A percentile compares a stretch with the other conserved stretches of the same genome.
These are phyloP conservation scores for Globisporangium viniferum DNA, from an alignment of 352 stramenopile genomes.

Conservation along the genomic window DNA sequence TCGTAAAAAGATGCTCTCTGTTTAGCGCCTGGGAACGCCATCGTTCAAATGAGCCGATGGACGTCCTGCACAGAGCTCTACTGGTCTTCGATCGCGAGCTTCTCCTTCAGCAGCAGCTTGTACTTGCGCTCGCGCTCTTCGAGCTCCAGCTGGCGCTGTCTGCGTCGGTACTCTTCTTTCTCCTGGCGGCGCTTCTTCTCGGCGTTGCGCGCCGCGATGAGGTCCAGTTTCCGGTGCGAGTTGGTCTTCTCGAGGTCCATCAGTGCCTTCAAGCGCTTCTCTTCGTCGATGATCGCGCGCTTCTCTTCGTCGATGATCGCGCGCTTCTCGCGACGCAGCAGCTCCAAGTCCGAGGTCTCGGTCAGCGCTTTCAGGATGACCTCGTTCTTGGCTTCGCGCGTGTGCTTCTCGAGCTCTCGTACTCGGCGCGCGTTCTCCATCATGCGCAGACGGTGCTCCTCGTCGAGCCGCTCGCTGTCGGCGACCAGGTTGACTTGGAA, in stretches of 20 bases:
- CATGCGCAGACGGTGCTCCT: conserved; percentile 83
- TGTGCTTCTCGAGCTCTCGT: conserved; percentile 66
- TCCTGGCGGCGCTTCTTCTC: conserved; percentile 89
- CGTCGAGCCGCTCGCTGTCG: conserved; percentile 92
- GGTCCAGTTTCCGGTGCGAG: conserved; percentile 88
- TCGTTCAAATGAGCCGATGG: background rate
- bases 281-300: conserved; percentile 93
- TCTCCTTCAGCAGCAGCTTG: conserved; percentile 77
- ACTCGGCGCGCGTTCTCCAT: conserved; percentile 66
- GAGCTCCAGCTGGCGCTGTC: conserved; percentile 62
- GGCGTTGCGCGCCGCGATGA: conserved; percentile 86
- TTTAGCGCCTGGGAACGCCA: background rate
- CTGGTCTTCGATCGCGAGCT: conserved; percentile 61
- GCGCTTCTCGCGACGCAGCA: conserved; percentile 90
- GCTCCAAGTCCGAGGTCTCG: conserved; percentile 89
- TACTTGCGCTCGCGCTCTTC: conserved; percentile 62
- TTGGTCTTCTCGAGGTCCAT: conserved; percentile 94
- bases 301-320: conserved; percentile 96
- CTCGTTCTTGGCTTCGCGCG: conserved; percentile 89
- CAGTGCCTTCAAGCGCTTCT: conserved; percentile 91
- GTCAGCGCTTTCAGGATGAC: conserved; percentile 91
- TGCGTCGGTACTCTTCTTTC: conserved; percentile 82
- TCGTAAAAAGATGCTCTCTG: background rate
- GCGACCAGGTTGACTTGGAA: conserved; percentile 93
- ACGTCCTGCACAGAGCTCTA: background rate